Conservation (phyloP, 768 basidiomycete species). For the Arthromyces matolae region DNA sequence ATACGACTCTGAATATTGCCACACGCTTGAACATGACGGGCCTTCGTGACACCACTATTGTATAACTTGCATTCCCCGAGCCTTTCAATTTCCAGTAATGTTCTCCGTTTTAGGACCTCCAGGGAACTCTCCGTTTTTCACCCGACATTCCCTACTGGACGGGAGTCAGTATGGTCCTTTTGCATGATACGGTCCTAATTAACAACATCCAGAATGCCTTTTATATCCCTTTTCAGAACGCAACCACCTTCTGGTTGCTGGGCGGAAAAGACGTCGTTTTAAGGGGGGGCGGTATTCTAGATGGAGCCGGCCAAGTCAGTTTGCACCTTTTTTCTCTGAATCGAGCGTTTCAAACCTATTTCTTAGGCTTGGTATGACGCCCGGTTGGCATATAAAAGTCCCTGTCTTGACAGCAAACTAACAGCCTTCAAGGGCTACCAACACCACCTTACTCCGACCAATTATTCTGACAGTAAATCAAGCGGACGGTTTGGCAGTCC, state of each 20-base stretch:
- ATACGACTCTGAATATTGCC: slow-evolving; percentile 47
- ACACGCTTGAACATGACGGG: slow-evolving; percentile 54
- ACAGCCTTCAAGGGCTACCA: slow-evolving; percentile 30
- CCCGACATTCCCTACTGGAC: slow-evolving; percentile 53
- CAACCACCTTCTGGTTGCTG: slow-evolving; percentile 52
- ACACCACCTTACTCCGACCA: slow-evolving; percentile 47
- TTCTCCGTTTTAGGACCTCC: slow-evolving; percentile 27
- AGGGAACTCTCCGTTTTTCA: slow-evolving; percentile 49
- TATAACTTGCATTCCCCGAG: slow-evolving; percentile 18
- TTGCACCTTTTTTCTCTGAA: not conserved
- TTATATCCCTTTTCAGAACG: slow-evolving; percentile 50
- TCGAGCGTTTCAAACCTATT: not conserved
- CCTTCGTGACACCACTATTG: slow-evolving; percentile 45
- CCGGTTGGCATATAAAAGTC: slow-evolving; percentile 27
- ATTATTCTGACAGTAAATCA: slow-evolving; percentile 54
- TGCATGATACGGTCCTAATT: not conserved
- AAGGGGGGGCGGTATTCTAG: slow-evolving; percentile 61
- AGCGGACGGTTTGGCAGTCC: slow-evolving; percentile 43
- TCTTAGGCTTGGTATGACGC: slow-evolving; percentile 53
- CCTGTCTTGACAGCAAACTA: not conserved
- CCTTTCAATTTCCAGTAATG: not conserved
- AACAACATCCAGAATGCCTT: slow-evolving; percentile 41
- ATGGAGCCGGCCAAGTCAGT: slow-evolving; percentile 59
- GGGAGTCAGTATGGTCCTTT: slow-evolving; percentile 28
- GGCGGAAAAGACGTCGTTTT: slow-evolving; percentile 46